A percentile compares a stretch with the other conserved stretches of the same genome.
These are phyloP conservation scores for Dillenia suffruticosa DNA, from an alignment of 164 flowering plant genomes.

Conservation along the genomic window DNA sequence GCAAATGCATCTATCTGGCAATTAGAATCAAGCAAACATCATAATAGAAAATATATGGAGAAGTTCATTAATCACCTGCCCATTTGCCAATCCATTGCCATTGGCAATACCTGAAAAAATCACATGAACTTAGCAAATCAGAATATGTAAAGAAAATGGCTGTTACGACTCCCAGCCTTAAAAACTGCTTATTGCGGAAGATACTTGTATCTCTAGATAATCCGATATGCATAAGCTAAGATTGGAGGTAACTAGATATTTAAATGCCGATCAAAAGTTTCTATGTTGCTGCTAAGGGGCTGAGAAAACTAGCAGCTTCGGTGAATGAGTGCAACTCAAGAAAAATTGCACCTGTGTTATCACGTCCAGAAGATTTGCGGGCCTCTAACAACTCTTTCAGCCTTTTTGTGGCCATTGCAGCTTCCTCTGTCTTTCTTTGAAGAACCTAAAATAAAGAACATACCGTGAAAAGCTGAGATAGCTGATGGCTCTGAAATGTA, in stretches of 20 bases:
- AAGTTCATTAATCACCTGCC: slow-evolving; percentile 54
- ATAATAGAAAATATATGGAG: slow-evolving; percentile 1
- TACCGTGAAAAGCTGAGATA: no score
- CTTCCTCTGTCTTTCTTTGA: slow-evolving; percentile 98
- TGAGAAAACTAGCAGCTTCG: no score
- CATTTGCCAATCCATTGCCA: slow-evolving; percentile 54
- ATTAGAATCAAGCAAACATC: background rate
- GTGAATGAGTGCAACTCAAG: background rate
- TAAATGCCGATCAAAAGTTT: no score
- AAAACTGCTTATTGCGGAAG: no score
- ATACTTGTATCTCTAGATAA: no score
- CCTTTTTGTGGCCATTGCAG: slow-evolving; percentile 99
- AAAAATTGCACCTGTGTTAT: slow-evolving; percentile 51
- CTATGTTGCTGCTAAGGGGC: no score
- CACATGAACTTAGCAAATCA: slow-evolving; percentile 6
- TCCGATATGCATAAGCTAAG: no score
- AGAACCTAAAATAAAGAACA: slow-evolving; percentile 59
- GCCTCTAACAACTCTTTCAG: slow-evolving; percentile 93
- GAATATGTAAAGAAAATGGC: background rate
- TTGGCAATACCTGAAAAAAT: slow-evolving; percentile 50
- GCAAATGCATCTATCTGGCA: slow-evolving; percentile 5
- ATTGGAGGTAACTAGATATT: no score
- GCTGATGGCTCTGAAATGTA: no score
- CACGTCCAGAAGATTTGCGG: slow-evolving; percentile 84
- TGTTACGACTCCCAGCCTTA: background rate